Evolutionary conservation across 306 rosid species (phyloP).

Genomic region (Castanea crenata): DNA sequence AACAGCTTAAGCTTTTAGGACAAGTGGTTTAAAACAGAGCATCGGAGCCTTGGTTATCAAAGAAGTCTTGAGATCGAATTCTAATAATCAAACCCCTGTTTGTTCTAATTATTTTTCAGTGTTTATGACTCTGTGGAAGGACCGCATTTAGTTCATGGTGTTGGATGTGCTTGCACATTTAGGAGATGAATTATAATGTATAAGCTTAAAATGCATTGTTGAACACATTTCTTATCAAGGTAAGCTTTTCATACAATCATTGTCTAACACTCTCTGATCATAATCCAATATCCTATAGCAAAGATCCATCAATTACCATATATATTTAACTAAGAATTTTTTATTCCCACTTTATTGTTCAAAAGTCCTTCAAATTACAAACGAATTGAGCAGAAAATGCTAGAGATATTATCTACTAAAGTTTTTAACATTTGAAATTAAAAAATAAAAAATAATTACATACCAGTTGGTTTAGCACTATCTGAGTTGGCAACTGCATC

Average conservation of each 20-base stretch:
- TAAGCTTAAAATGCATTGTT: background rate
- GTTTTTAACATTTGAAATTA: background rate
- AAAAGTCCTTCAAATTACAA: background rate
- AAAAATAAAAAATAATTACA: conserved; percentile 6
- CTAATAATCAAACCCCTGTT: background rate
- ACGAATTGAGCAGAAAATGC: background rate
- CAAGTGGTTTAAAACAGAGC: background rate
- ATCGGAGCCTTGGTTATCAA: background rate
- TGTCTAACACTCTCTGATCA: background rate
- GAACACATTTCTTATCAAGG: background rate
- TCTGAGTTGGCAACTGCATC: conserved; percentile 43
- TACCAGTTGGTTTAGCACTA: conserved; percentile 41
- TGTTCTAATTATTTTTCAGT: background rate
- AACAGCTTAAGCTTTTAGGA: background rate
- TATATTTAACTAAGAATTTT: background rate
- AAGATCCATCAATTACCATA: background rate
- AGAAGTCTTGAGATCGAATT: background rate
- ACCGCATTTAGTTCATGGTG: background rate
- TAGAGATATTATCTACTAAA: background rate
- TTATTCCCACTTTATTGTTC: background rate
- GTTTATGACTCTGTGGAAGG: background rate
- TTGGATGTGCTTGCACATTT: too few species aligned
- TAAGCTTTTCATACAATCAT: background rate
- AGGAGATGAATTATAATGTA: background rate
- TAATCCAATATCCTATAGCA: background rate